Conservation (phyloP, 2,329 filamentous ascomycete species). For the Paecilomyces sp. region DNA sequence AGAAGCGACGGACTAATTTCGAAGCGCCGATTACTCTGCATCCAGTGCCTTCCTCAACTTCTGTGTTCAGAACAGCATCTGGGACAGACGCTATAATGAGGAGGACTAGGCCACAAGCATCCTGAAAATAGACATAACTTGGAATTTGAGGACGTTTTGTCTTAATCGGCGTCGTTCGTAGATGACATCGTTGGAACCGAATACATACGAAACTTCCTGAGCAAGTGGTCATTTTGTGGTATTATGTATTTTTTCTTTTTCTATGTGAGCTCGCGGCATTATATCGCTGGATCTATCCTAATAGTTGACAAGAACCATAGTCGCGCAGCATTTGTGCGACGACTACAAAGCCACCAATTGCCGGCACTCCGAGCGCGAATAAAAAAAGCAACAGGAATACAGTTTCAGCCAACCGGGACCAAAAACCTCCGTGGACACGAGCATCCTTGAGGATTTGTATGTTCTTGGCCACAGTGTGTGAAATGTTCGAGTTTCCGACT, state of each 20-base stretch:
- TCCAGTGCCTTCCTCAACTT: slow-evolving; percentile 50
- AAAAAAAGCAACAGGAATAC: not conserved
- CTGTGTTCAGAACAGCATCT: slow-evolving; percentile 53
- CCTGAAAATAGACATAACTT: not conserved
- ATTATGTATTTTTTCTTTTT: not conserved
- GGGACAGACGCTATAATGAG: not conserved
- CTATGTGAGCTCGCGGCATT: not conserved
- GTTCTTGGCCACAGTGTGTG: not conserved
- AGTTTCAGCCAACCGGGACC: not conserved
- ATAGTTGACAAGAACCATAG: not conserved
- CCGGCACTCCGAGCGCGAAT: slow-evolving; percentile 1
- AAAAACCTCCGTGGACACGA: not conserved
- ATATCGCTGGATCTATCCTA: not conserved
- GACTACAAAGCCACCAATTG: not conserved
- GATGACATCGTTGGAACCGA: not conserved
- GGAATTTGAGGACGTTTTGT: not conserved
- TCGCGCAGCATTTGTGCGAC: not conserved
- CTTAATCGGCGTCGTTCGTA: not conserved
- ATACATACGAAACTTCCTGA: not conserved
- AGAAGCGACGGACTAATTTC: not conserved
- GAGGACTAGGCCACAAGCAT: not conserved
- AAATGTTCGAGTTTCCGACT: not conserved
- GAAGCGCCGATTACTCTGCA: slow-evolving; percentile 24
- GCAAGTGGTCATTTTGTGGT: not conserved
- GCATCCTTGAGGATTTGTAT: not conserved